A percentile compares a stretch with the other conserved stretches of the same genome.
Evolutionary conservation across 345 rosid genomes (phyloP).

Genomic region (Corchorus olitorius): DNA sequence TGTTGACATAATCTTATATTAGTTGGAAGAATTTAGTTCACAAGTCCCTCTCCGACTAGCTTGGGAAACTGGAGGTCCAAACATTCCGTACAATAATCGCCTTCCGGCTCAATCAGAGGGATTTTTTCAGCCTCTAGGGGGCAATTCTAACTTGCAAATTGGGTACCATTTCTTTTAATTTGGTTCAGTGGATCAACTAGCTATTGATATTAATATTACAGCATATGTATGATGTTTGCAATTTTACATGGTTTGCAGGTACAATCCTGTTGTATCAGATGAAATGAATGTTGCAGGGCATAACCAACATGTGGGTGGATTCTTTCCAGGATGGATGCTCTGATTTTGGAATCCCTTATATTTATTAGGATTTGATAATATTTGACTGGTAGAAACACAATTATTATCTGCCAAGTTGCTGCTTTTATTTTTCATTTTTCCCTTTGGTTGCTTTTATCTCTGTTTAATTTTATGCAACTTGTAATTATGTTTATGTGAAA

Average conservation of each 20-base stretch:
- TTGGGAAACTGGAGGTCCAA: slow-evolving; percentile 45
- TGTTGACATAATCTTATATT: not conserved
- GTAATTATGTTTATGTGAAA: not conserved
- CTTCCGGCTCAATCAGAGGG: slow-evolving; percentile 43
- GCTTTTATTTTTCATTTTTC: not conserved
- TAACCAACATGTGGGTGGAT: slow-evolving; percentile 39
- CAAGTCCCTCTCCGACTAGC: slow-evolving; percentile 35
- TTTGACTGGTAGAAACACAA: not conserved
- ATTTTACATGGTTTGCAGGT: not conserved
- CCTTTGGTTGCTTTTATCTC: not conserved
- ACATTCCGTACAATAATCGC: slow-evolving; percentile 27
- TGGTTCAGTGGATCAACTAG: not conserved
- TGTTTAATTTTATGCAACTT: not conserved
- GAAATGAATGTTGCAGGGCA: slow-evolving; percentile 27
- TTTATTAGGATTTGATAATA: not conserved
- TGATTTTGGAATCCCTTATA: slow-evolving; percentile 15
- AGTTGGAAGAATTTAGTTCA: slow-evolving; percentile 50
- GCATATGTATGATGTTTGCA: not conserved
- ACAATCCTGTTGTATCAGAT: slow-evolving; percentile 25
- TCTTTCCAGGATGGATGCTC: slow-evolving; percentile 55
- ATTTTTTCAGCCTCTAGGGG: slow-evolving; percentile 45
- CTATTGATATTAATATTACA: not conserved
- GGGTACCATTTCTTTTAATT: slow-evolving; percentile 40
- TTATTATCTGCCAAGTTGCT: not conserved
- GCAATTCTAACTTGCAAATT: slow-evolving; percentile 44